A percentile compares a stretch with the other conserved stretches of the same genome.
phyloP scores from a whole-genome alignment of 1,284 basidiomycete species.

The Violaceomyces palustris region DNA sequence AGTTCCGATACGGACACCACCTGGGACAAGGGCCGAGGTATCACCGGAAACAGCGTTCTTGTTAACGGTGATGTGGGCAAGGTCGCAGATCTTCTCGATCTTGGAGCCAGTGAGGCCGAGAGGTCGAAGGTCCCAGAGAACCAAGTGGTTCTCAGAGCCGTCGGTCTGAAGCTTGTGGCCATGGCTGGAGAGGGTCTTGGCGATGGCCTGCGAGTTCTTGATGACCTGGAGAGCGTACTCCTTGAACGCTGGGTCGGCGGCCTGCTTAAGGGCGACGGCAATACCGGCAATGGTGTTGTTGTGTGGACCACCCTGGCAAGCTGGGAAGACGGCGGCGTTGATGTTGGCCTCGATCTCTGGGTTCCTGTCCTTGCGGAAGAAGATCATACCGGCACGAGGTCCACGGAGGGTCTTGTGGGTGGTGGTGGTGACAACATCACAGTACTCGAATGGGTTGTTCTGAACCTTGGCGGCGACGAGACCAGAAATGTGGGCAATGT shows the following conservation, averaged over 20 bases:
- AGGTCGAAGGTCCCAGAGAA: slow-evolving; percentile 95
- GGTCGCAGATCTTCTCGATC: slow-evolving; percentile 96
- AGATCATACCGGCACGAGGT: slow-evolving; percentile 95
- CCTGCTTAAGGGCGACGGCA: slow-evolving; percentile 92
- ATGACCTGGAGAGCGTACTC: slow-evolving; percentile 92
- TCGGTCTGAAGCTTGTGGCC: slow-evolving; percentile 86
- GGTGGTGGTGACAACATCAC: slow-evolving; percentile 65
- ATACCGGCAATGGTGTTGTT: slow-evolving; percentile 98
- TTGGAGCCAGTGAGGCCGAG: slow-evolving; percentile 93
- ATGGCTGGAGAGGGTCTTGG: slow-evolving; percentile 44
- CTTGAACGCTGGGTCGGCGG: slow-evolving; percentile 82
- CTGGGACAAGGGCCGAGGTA: slow-evolving; percentile 85
- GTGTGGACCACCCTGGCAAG: slow-evolving; percentile 99
- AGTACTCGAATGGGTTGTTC: slow-evolving; percentile 89
- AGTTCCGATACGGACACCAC: slow-evolving; percentile 93
- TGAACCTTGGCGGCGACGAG: slow-evolving; percentile 90
- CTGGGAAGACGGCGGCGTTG: slow-evolving; percentile 98
- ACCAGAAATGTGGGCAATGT: slow-evolving; percentile 97
- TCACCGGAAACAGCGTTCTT: slow-evolving; percentile 97
- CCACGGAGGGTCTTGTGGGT: slow-evolving; percentile 99
- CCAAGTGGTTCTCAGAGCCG: slow-evolving; percentile 95
- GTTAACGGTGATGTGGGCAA: slow-evolving; percentile 72
- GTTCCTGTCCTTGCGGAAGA: slow-evolving; percentile 93
- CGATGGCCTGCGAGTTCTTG: slow-evolving; percentile 54
- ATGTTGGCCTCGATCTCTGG: slow-evolving; percentile 86